Conservation (phyloP, 129 eudicot species). For the Tanacetum coccineum region DNA sequence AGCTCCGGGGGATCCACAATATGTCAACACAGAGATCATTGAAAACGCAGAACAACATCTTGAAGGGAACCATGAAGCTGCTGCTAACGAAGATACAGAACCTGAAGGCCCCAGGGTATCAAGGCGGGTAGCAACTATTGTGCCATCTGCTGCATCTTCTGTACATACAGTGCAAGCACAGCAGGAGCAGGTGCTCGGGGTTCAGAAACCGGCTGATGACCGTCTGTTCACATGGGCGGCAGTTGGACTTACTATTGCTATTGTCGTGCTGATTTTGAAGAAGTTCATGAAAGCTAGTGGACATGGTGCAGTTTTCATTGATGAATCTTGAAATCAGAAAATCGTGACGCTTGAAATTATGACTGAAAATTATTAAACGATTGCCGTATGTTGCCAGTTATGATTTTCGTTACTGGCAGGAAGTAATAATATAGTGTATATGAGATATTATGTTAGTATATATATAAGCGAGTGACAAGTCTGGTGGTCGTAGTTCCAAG, state of each 20-base stretch:
- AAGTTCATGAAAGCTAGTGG: constrained; percentile 82
- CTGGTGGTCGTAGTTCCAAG: background rate
- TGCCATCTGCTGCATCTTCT: constrained; percentile 19
- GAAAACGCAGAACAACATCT: constrained; percentile 26
- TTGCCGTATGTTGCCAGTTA: background rate
- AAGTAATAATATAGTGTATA: constrained; percentile 23
- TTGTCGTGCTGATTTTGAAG: constrained; percentile 67
- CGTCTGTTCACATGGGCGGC: constrained; percentile 92
- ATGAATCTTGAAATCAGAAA: constrained; percentile 50
- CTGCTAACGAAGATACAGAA: constrained; percentile 28
- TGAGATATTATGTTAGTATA: constrained; percentile 14
- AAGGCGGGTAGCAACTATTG: constrained; percentile 26
- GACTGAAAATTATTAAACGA: background rate
- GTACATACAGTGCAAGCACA: constrained; percentile 33
- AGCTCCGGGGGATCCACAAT: constrained; percentile 34
- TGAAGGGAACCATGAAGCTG: constrained; percentile 48
- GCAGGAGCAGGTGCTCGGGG: constrained; percentile 37
- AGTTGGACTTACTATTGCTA: constrained; percentile 79
- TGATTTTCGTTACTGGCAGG: constrained; percentile 23
- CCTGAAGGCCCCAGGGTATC: constrained; percentile 27
- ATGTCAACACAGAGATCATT: constrained; percentile 28
- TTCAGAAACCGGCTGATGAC: constrained; percentile 71
- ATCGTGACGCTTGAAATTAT: background rate
- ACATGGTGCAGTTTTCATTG: constrained; percentile 64
- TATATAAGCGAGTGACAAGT: constrained; percentile 3